phyloP scores from a whole-genome alignment of 2,329 filamentous ascomycete genomes.

The Colletotrichum aenigma region DNA sequence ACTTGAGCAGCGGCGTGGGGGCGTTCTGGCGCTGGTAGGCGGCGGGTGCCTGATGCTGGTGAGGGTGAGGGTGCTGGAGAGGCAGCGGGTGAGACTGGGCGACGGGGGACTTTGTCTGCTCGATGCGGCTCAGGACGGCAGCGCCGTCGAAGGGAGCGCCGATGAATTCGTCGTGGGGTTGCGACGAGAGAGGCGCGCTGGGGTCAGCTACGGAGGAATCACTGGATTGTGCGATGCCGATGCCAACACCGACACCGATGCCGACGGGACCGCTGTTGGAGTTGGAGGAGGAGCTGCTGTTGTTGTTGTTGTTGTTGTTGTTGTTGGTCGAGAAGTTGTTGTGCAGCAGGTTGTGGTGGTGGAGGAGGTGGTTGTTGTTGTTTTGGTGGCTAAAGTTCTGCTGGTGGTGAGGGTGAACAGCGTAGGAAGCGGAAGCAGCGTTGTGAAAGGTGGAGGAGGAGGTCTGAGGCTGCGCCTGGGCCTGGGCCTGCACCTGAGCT shows the following conservation, averaged over 20 bases:
- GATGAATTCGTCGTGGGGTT: constrained; percentile 62
- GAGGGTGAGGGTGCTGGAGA: constrained; percentile 22
- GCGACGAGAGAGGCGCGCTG: constrained; percentile 32
- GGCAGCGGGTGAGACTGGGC: constrained; percentile 18
- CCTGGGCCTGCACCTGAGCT: constrained; percentile 16
- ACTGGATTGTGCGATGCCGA: constrained; percentile 11
- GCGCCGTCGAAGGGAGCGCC: constrained; percentile 70
- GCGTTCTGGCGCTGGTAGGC: constrained; percentile 32
- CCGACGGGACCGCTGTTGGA: constrained; percentile 23
- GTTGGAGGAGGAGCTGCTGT: constrained; percentile 3
- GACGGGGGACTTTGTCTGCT: constrained; percentile 50
- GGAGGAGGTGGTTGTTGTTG: background rate
- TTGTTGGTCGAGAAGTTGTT: too few species aligned
- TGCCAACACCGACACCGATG: constrained; percentile 23
- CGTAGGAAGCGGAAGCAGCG: constrained; percentile 55
- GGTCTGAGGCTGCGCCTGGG: constrained; percentile 25
- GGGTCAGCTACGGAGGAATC: constrained; percentile 37
- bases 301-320: constrained; percentile 10
- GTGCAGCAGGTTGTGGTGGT: background rate
- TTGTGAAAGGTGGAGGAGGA: constrained; percentile 29
- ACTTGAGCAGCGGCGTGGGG: constrained; percentile 45
- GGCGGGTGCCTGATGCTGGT: constrained; percentile 18
- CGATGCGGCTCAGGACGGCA: constrained; percentile 64
- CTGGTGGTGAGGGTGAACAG: constrained; percentile 78
- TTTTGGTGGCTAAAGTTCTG: constrained; percentile 9